Percentiles rank a stretch among this genome's conserved stretches.
These are phyloP conservation scores for Clarireedia hainanense DNA, from an alignment of 2,329 filamentous ascomycete genomes.

Conservation along the genomic window DNA sequence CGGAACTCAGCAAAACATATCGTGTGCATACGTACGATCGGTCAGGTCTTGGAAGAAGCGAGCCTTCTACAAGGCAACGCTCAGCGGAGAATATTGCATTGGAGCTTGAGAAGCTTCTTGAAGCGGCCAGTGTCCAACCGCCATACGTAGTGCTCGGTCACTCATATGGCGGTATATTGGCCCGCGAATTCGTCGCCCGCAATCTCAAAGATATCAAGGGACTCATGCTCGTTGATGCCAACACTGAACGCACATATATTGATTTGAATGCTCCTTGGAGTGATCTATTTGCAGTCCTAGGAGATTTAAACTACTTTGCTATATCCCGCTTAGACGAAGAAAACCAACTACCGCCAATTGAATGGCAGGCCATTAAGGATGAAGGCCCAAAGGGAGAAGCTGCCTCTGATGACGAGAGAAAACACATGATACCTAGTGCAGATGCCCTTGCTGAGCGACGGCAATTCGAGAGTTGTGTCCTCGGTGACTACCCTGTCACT, in stretches of 20 bases:
- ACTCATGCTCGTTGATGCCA: constrained; percentile 18
- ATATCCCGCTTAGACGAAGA: constrained; percentile 6
- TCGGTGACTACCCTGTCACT: background rate
- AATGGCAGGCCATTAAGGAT: constrained; percentile 9
- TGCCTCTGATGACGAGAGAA: background rate
- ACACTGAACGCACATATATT: constrained; percentile 9
- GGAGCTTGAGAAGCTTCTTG: constrained; percentile 13
- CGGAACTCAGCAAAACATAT: constrained; percentile 3
- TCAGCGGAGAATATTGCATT: constrained; percentile 11
- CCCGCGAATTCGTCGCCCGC: constrained; percentile 12
- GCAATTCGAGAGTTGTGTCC: background rate
- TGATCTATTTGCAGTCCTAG: background rate
- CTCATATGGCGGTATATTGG: constrained; percentile 15
- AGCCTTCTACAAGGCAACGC: constrained; percentile 6
- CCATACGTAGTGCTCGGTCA: constrained; percentile 17
- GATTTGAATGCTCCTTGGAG: background rate
- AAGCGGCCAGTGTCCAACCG: constrained; percentile 3
- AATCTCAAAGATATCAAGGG: constrained; percentile 11
- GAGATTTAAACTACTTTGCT: background rate
- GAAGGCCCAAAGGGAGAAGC: background rate
- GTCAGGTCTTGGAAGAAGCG: constrained; percentile 12
- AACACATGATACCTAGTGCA: background rate
- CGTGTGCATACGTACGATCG: constrained; percentile 14
- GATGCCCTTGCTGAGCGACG: background rate
- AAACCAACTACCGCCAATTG: constrained; percentile 5